Evolutionary conservation across 1,284 basidiomycete species (phyloP).

Genomic region (Fistulina hepatica): DNA sequence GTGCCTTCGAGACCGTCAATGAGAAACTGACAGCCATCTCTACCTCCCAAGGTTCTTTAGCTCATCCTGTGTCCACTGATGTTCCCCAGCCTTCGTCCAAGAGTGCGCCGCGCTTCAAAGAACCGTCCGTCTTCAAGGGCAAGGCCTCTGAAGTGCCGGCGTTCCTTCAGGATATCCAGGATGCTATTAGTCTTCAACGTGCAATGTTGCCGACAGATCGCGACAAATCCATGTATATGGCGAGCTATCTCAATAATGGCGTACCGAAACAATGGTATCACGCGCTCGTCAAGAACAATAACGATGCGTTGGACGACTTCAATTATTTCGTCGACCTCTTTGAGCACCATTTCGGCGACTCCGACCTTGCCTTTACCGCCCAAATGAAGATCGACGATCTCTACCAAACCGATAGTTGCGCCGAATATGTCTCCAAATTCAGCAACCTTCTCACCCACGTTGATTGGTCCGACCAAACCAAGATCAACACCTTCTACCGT

Average conservation of each 20-base stretch:
- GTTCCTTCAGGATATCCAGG: not conserved
- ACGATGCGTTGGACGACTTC: conserved; percentile 4
- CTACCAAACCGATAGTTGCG: conserved; percentile 14
- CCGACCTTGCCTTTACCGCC: conserved; percentile 11
- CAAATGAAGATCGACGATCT: conserved; percentile 14
- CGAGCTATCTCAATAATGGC: conserved; percentile 3
- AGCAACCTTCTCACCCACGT: conserved; percentile 14
- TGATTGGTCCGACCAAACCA: conserved; percentile 11
- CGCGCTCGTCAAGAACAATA: conserved; percentile 6
- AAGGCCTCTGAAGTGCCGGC: not conserved
- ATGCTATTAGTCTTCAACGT: not conserved
- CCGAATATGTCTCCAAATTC: conserved; percentile 15
- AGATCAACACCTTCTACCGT: conserved; percentile 5
- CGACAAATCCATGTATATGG: not conserved
- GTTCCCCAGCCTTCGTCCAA: too few species aligned
- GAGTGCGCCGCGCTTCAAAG: not conserved
- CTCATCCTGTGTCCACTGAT: too few species aligned
- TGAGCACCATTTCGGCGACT: conserved; percentile 15
- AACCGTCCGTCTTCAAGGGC: not conserved
- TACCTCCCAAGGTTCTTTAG: too few species aligned
- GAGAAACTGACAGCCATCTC: too few species aligned
- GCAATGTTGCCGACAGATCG: not conserved
- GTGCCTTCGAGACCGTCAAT: too few species aligned
- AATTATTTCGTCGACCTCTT: conserved; percentile 14
- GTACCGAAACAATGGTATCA: conserved; percentile 14